These are phyloP conservation scores for Wickerhamomyces mucosus DNA, from an alignment of 805 yeast genomes.

Conservation along the genomic window DNA sequence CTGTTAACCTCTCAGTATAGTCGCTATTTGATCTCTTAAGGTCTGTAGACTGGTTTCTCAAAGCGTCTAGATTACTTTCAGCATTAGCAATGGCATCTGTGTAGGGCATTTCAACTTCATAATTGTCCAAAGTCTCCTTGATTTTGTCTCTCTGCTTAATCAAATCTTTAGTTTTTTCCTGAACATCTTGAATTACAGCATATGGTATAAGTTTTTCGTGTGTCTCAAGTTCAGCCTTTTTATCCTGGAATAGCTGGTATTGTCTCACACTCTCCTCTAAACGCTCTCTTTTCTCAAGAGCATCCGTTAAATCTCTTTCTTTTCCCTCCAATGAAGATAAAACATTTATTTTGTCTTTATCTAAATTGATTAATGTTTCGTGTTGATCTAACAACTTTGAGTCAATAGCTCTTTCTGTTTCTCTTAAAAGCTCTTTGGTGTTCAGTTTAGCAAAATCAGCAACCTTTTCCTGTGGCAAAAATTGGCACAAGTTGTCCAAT, in stretches of 20 bases:
- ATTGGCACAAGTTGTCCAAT: constrained; percentile 85
- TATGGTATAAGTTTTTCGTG: constrained; percentile 42
- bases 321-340: constrained; percentile 26
- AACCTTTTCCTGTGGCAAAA: constrained; percentile 90
- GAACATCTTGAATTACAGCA: constrained; percentile 34
- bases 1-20: no score
- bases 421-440: constrained; percentile 63
- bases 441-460: constrained; percentile 81
- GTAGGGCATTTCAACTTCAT: no score
- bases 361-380: constrained; percentile 42
- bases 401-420: constrained; percentile 76
- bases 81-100: constrained; percentile 24
- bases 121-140: constrained; percentile 20
- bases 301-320: constrained; percentile 1
- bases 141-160: constrained; percentile 20
- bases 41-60: constrained; percentile 3
- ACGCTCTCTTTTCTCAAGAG: constrained; percentile 24
- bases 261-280: constrained; percentile 40
- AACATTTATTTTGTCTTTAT: constrained; percentile 29
- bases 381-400: constrained; percentile 50
- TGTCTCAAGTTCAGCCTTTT: constrained; percentile 34
- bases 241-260: constrained; percentile 36
- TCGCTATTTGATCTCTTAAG: no score
- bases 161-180: constrained; percentile 9
- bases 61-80: constrained; percentile 18